Evolutionary conservation across 1,139 yeast genomes (phyloP).

Genomic region (Pneumocystis sp.): DNA sequence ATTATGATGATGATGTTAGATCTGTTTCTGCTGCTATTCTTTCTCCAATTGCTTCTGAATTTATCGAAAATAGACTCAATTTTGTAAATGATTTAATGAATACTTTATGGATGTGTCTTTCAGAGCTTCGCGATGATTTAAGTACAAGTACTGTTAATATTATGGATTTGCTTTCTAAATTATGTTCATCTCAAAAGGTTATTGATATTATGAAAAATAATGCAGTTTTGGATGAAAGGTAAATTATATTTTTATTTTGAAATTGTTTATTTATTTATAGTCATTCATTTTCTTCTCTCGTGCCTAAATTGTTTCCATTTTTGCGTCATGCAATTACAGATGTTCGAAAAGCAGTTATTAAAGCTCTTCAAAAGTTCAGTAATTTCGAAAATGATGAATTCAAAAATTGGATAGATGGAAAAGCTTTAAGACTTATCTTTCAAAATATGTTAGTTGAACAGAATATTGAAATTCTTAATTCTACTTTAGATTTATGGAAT

Average conservation of each 20-base stretch:
- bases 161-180: constrained; percentile 80
- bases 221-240: constrained; percentile 29
- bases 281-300: constrained; percentile 52
- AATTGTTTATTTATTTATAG: constrained; percentile 19
- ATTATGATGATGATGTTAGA: constrained; percentile 89
- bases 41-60: constrained; percentile 74
- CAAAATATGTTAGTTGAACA: constrained; percentile 87
- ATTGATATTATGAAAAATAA: constrained; percentile 51
- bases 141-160: constrained; percentile 93
- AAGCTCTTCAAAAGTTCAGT: constrained; percentile 65
- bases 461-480: constrained; percentile 50
- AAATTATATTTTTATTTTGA: constrained; percentile 13
- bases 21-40: constrained; percentile 91
- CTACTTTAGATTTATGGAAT: constrained; percentile 52
- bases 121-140: constrained; percentile 74
- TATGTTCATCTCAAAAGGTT: constrained; percentile 71
- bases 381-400: constrained; percentile 44
- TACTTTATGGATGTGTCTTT: constrained; percentile 78
- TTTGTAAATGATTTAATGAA: constrained; percentile 50
- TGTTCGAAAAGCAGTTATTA: constrained; percentile 76
- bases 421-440: constrained; percentile 55
- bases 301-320: constrained; percentile 88
- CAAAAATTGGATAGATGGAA: constrained; percentile 62
- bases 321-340: constrained; percentile 85
- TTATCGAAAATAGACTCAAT: constrained; percentile 49